These are phyloP conservation scores for Suillus brevipes DNA, from an alignment of 768 basidiomycete genomes.

Conservation along the genomic window DNA sequence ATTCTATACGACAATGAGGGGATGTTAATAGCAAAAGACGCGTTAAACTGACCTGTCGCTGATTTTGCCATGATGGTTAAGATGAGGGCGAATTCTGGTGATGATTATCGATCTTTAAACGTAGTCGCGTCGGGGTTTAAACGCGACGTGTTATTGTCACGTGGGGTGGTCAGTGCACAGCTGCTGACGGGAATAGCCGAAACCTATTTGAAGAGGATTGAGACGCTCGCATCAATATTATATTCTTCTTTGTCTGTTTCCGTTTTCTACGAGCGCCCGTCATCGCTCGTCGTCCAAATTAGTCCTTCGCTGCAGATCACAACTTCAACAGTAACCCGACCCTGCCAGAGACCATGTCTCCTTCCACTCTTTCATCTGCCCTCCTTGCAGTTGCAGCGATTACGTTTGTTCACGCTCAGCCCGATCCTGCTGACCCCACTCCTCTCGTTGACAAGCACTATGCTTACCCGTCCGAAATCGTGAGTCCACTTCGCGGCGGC, in stretches of 20 bases:
- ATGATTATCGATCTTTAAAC: constrained; percentile 9
- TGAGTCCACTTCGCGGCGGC: constrained; percentile 21
- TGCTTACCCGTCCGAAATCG: constrained; percentile 44
- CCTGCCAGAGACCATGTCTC: constrained; percentile 34
- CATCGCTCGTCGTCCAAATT: constrained; percentile 6
- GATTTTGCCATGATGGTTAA: constrained; percentile 49
- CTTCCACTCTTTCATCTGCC: constrained; percentile 43
- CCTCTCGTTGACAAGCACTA: constrained; percentile 50
- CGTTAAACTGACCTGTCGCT: constrained; percentile 41
- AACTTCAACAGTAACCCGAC: constrained; percentile 3
- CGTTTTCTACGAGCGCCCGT: background rate
- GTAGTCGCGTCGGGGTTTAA: constrained; percentile 27
- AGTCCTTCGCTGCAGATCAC: background rate
- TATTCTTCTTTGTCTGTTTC: too few relatives aligned
- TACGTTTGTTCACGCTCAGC: constrained; percentile 33
- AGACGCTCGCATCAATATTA: background rate
- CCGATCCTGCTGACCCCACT: constrained; percentile 41
- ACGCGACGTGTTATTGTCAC: constrained; percentile 22
- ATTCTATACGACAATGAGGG: constrained; percentile 35
- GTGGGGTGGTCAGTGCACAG: constrained; percentile 27
- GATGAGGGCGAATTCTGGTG: constrained; percentile 10
- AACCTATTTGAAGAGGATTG: constrained; percentile 19
- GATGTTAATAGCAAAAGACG: background rate
- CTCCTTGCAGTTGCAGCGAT: constrained; percentile 38
- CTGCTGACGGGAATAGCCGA: constrained; percentile 18